Base-by-base conservation (phyloP, 169 alveolate species). In the Blepharisma undulans region DNA sequence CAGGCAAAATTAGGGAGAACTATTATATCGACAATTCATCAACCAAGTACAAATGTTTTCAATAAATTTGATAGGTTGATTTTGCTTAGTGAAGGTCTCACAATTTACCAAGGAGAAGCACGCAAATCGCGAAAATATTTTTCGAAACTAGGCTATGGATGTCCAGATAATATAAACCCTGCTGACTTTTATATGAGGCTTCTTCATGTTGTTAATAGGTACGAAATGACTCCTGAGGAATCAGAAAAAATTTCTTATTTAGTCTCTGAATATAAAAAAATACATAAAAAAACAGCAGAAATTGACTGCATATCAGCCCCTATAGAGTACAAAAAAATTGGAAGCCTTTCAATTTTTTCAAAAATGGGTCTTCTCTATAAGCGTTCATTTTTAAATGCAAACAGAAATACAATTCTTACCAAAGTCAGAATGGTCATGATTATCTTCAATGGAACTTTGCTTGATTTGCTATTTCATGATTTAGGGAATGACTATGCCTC, bases 41-140 rank as follows among this genome's bases (percentile, higher is more conserved):
- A 87, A 66, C 97, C 97, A 4, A 84, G 95, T 86, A 91, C 97
- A 1, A 96, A 95, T 82, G 91, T 96, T n/a, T 92, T 93, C 21
- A 91, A 92, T 48, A 85, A 93, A 89, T 95, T 96, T 84, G 97
- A 96, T 93, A 92, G 92, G 66, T 79, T 96, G 2, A 93, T 96
- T 81, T 78, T 95, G n/a, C 74, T 96, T 10, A 93, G 92, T 71
- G 84, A 92, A 36, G 98, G 98, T 18, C 91, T 92, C 85, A 82
- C 95, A 34, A 90, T 96, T 84, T 96, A 92, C 91, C 92, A 94
- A 59, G 95, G 95, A 14, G 48, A n/a, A 25, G 93, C 93, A 19
- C 80, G 84, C 6, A 59, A 91, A 16, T 33, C 88, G 0, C 48
- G 88, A 21, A 78, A 89, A 19, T 89, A 94, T 74, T 93, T 94